Percentiles rank a stretch among this genome's conserved stretches.
Conservation (phyloP, 2,329 filamentous ascomycete species). For the Coniella vitis region DNA sequence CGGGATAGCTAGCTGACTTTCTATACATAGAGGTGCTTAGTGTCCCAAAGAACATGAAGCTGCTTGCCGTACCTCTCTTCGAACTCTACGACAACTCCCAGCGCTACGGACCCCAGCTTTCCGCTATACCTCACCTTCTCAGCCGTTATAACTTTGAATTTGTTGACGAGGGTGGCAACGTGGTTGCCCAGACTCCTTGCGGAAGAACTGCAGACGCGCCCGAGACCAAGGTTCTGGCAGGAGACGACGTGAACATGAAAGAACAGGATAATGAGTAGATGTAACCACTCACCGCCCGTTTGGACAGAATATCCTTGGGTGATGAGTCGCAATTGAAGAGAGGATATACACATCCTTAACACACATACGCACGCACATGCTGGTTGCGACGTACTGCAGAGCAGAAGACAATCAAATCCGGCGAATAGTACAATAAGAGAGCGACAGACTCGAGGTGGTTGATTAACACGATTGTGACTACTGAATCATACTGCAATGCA, state of each 20-base stretch:
- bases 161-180: constrained; percentile 84
- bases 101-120: constrained; percentile 90
- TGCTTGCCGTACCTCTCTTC: constrained; percentile 91
- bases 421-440: background rate
- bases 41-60: constrained; percentile 99
- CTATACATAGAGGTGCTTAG: constrained; percentile 70
- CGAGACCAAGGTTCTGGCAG: constrained; percentile 59
- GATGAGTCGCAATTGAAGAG: too few relatives aligned
- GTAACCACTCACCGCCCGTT: background rate
- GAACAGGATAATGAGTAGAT: constrained; percentile 32
- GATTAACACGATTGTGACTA: too few relatives aligned
- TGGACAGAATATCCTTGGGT: too few relatives aligned
- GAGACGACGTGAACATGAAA: constrained; percentile 55
- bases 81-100: constrained; percentile 97
- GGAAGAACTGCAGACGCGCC: constrained; percentile 54
- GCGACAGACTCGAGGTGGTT: too few relatives aligned
- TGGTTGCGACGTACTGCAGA: too few relatives aligned
- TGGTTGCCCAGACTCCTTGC: constrained; percentile 79
- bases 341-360: too few relatives aligned
- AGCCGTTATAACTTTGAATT: constrained; percentile 98
- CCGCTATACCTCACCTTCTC: constrained; percentile 89
- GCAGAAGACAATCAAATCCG: too few relatives aligned
- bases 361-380: too few relatives aligned
- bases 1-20: background rate
- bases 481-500: too few relatives aligned